These are phyloP conservation scores for Erysiphe pulchra DNA, from an alignment of 2,329 filamentous ascomycete genomes.

Conservation along the genomic window DNA sequence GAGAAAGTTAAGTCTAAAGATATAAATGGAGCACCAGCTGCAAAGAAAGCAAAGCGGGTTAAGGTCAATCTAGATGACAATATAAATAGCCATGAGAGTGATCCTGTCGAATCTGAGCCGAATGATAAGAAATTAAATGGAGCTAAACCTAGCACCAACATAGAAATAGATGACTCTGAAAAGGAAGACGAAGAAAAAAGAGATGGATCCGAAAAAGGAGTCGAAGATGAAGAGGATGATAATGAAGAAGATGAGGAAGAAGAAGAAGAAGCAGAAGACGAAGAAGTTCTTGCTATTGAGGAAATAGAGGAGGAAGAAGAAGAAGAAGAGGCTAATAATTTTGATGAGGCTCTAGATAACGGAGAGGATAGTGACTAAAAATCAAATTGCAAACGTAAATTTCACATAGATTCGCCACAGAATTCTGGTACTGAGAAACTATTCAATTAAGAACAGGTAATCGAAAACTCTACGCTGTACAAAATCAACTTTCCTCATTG, in stretches of 20 bases:
- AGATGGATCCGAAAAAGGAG: conserved; percentile 18
- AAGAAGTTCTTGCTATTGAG: neutral
- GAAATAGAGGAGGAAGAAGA: neutral
- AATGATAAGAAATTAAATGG: neutral
- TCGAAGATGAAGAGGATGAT: conserved; percentile 24
- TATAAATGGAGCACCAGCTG: conserved; percentile 13
- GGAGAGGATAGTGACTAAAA: conserved; percentile 1
- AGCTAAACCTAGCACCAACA: conserved; percentile 20
- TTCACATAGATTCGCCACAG: neutral
- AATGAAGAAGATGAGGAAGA: conserved; percentile 22
- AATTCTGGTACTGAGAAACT: no score
- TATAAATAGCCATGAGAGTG: neutral
- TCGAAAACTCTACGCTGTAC: no score
- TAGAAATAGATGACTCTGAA: conserved; percentile 45
- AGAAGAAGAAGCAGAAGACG: neutral
- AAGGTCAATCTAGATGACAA: neutral
- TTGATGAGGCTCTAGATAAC: conserved; percentile 2
- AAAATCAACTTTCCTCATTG: no score
- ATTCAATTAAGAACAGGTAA: no score
- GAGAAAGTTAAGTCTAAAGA: conserved; percentile 33
- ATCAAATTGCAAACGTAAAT: neutral
- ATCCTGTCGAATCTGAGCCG: neutral
- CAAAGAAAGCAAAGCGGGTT: neutral
- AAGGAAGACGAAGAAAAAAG: conserved; percentile 26
- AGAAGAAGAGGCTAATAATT: neutral